phyloP scores from a whole-genome alignment of 768 basidiomycete species.

The Naganishia randhawae region DNA sequence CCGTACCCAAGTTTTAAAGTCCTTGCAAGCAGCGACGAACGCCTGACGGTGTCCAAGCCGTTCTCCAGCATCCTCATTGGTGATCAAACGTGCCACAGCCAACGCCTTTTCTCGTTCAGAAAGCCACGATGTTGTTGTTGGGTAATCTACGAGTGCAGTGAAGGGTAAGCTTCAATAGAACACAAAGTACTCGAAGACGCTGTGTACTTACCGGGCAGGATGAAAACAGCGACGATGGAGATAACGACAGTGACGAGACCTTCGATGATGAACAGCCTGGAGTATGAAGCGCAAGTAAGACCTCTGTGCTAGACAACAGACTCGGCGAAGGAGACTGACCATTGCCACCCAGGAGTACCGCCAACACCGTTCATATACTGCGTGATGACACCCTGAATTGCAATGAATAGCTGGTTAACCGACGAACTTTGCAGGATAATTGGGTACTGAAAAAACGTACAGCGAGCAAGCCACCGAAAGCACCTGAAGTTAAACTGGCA shows the following conservation, averaged over 20 bases:
- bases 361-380: slow-evolving; percentile 40
- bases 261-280: slow-evolving; percentile 49
- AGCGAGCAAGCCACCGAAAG: slow-evolving; percentile 49
- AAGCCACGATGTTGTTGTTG: slow-evolving; percentile 44
- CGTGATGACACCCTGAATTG: slow-evolving; percentile 41
- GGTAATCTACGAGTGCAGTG: slow-evolving; percentile 36
- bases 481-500: slow-evolving; percentile 47
- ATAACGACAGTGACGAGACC: slow-evolving; percentile 41
- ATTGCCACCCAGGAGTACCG: slow-evolving; percentile 47
- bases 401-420: neutral
- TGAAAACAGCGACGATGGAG: slow-evolving; percentile 38
- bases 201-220: slow-evolving; percentile 37
- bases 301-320: neutral
- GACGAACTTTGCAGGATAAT: neutral
- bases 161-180: neutral
- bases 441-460: neutral
- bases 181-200: too few species aligned
- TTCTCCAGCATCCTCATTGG: slow-evolving; percentile 29
- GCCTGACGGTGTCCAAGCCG: slow-evolving; percentile 41
- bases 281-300: neutral
- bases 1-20: slow-evolving; percentile 45
- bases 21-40: slow-evolving; percentile 41
- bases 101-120: slow-evolving; percentile 37
- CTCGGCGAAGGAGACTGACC: slow-evolving; percentile 33
- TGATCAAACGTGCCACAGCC: slow-evolving; percentile 35